Base-by-base conservation (phyloP, 345 rosid species). In the Gossypium anomalum region DNA sequence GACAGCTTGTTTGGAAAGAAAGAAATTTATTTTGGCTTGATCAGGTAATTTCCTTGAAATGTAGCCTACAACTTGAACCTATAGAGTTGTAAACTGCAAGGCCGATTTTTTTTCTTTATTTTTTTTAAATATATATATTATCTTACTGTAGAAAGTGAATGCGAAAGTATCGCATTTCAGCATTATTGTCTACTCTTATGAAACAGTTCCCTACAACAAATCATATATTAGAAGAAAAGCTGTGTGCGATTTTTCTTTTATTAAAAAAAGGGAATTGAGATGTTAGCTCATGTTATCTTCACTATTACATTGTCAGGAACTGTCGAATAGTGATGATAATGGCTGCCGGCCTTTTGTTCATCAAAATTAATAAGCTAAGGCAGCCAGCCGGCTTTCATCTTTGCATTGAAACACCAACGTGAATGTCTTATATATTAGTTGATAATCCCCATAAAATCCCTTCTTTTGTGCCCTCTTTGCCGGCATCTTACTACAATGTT, bases 381-480 rank as follows among this genome's bases (percentile, higher is more conserved):
- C 59, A 22, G 12, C 13, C 59, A 22, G 72, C 43, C 13, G 20
- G 57, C 72, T 23, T 48, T 47, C 7, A 22, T 15, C 72, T 48
- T 48, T 67, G 22, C 72, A 48, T 53, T 48, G 25, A 55, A 55
- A 68, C 58, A 11, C 9, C 57, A 68, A 68, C 58, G 44, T 68
- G 72, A 48, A 16, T 48, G 71, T 67, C 71, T 48, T 47, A 23
- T 67, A 34, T 58, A 58, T 10, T 5, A 58, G 34, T 27, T 57
- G 61, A 20, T 57, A 2, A 57, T 57, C 59, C 59, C 59, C 59
- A 55, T 19, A 9, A 22, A 70, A 70, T 71, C 67, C 72, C 78
- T 76, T 27, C 58, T 69, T 78, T 66, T 70, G 71, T 76, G 71
- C 77, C 79, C 82, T 57, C 71, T 76, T 75, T 72, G 86, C 86